Base-by-base conservation (phyloP, 1,284 basidiomycete species). In the Ustilago trichophora region DNA sequence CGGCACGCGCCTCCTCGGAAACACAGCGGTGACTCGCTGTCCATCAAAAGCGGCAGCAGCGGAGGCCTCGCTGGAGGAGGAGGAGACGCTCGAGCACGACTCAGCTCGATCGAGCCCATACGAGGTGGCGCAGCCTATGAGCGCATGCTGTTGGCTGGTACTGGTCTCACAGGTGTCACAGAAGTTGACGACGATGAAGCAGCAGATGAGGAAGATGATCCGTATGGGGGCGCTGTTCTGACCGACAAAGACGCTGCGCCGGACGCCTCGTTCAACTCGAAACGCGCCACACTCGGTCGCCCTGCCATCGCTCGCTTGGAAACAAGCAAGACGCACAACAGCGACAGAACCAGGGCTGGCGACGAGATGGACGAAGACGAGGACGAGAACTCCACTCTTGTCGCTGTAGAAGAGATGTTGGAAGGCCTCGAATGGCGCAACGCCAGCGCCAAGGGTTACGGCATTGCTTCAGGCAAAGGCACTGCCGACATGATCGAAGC, bases 381-480 rank as follows among this genome's bases (percentile, higher is more conserved):
- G 8, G 73, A 76, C 15, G 71, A 80, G 9, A 73, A 80, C 18
- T 48, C 72, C 10, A 77, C 77, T 4, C 68, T 81, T 3, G 58
- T 74, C 1, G 75, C 78, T 7, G 78, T 99, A 4, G 96, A 99
- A 80, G 96, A 98, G 80, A 94, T 99, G 91, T 85, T 98, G 10
- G 95, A 98, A 77, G 94, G 94, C 0, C 95, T 97, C 78, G 95
- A 98, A 81, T 98, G 92, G 93, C 59, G 66, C 10, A 53, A 56
- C 19, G 59, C 48, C 12, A 51, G 54, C 6, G 52, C 62, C 0
- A 42, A 62, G 21, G 54, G 53, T 12, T 59, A 51, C 35, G 44
- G 52, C 5, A 24, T 58, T 10, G 36, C 40, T 4, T 41, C 50
- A 2, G 62, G 68, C 15, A 64, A 72, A 27, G 78, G 77, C 16